Evolutionary conservation across 768 basidiomycete genomes (phyloP), one percentile per base, ranked within the genome.

Genomic region (Lactifluus echinatus): DNA sequence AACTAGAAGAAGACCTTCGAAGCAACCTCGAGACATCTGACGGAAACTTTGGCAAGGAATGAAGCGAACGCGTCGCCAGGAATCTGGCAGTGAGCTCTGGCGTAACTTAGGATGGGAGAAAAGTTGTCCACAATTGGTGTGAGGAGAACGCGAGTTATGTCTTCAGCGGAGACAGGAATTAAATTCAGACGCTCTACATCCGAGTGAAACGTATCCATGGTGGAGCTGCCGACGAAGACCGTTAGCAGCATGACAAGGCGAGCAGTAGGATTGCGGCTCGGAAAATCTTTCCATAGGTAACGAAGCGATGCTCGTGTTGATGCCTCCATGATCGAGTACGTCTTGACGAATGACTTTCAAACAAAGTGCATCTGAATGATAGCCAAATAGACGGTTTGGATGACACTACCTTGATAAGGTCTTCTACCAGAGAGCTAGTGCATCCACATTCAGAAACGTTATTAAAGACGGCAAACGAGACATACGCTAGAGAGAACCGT

Each of bases 161-260:
- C 87, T 54, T 75, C 72, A 58, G 70, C 72, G 42, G 78, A 80
- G 50, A 89, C 54, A 10, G 84, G 85, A 0, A 71, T 70, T 23
- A 90, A 68, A 26, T 75, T 75, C 29, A 86, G 69, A 14, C 72
- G 66, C 51, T 85, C 81, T 48, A 89, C 71, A 62, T 80, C 81
- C 40, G 71, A 67, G 50, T 74, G 62, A 74, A 53, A 64, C 59
- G 8, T 44, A 50, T 24, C 60, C 49, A 17, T 59, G 47, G 56
- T 44, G 34, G 50, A 26, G 26, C 63, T 69, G 45, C 69, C 66
- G 33, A 82, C 72, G 69, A 85, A 87, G 19, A 84, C 73, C 15
- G 81, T 79, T 55, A 89, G 74, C n/a, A 91, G 75, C 70, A 93
- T 81, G 53, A 86, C 85, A 21, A 83, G 75, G 40, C 87, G 83